Evolutionary conservation across 192 early-diverging fungal species (phyloP), one percentile per base, ranked within the genome.

Genomic region (Rhizoclosmatium sp.): DNA sequence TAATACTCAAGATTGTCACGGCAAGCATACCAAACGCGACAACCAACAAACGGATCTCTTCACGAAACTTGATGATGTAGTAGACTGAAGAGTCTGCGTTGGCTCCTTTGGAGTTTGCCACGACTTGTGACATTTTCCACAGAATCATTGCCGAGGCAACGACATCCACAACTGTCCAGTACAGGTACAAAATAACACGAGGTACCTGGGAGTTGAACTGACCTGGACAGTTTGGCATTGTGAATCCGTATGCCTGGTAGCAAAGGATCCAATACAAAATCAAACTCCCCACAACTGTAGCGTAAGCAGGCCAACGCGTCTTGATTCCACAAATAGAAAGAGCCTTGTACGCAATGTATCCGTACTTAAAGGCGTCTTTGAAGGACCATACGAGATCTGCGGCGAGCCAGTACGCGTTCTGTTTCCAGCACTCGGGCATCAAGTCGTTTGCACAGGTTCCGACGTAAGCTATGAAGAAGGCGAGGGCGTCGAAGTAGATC

Each of bases 401-500:
- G 5, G 69, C 69, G 51, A 71, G 69, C 21, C 69, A 16, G 31
- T 56, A 71, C 23, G 48, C 23, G 69, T 71, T 71, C 40, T 56
- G 47, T 40, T 71, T 41, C 69, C 69, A 71, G 39, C 69, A 71
- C 45, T 19, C 47, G 19, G 69, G 69, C 19, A 56, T 49, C 23
- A 71, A 39, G 39, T 71, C 69, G 51, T 56, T 71, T 21, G 51
- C 69, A 40, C 69, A 71, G 1, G 69, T 71, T 14, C 69, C 69
- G 39, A 56, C 39, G 39, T 71, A 71, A 7, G 23, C 51, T n/a
- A 71, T 71, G 7, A 56, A 40, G 51, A 71, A 71, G 31, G 69
- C 69, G 2, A 71, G 7, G 21, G 69, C 69, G 69, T 71, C 69
- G 39, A 71, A 56, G 54, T 71, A 71, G 69, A 71, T 56, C 69